These are phyloP conservation scores for Aspergillus pseudoviridinutans DNA, from an alignment of 2,329 filamentous ascomycete species.

Conservation along the genomic window DNA sequence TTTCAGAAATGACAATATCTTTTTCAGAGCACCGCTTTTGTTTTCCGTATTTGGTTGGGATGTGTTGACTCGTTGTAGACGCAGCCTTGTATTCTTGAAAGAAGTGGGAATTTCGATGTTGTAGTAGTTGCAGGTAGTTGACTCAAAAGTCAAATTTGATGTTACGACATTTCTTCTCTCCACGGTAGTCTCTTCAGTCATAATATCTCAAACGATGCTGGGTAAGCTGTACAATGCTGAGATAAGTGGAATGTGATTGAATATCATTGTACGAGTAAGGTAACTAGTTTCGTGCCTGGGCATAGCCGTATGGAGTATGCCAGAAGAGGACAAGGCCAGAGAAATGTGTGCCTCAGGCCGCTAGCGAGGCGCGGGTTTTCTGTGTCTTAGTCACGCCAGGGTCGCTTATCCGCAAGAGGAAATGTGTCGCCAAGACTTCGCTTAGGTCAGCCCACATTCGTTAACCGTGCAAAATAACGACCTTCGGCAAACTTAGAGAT, in stretches of 20 bases:
- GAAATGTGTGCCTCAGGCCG: conserved; percentile 14
- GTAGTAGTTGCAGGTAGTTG: not conserved
- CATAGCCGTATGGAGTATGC: too few relatives aligned
- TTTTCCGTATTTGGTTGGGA: not conserved
- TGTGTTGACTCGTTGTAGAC: not conserved
- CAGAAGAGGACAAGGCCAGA: too few relatives aligned
- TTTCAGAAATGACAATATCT: not conserved
- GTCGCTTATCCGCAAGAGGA: conserved; percentile 14
- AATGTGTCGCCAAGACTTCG: conserved; percentile 26
- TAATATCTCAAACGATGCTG: not conserved
- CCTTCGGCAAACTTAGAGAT: conserved; percentile 33
- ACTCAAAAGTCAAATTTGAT: not conserved
- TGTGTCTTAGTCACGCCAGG: conserved; percentile 4
- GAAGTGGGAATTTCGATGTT: not conserved
- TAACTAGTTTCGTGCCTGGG: not conserved
- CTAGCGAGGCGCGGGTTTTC: not conserved
- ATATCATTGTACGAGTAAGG: too few relatives aligned
- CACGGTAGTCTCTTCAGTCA: not conserved
- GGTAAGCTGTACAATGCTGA: not conserved
- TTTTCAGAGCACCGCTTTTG: not conserved
- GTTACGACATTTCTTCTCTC: not conserved
- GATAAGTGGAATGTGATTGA: not conserved
- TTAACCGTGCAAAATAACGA: conserved; percentile 38
- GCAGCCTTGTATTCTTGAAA: not conserved
- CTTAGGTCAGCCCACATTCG: conserved; percentile 44